Base-by-base conservation (phyloP, 345 rosid species). In the Cardamine resedifolia region DNA sequence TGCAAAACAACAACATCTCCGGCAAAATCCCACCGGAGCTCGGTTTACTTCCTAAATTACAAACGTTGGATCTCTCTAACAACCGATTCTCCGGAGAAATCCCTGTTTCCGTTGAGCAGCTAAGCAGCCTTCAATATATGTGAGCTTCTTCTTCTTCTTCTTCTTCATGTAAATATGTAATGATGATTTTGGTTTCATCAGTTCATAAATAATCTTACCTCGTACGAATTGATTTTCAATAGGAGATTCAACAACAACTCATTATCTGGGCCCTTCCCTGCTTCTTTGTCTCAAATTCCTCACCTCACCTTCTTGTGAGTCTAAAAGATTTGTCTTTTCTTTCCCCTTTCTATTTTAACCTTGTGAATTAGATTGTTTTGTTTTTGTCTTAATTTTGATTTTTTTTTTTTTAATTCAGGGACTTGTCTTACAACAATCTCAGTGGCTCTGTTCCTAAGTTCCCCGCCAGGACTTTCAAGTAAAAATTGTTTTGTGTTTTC, bases 201-300 rank as follows among this genome's bases (percentile, higher is more conserved):
- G 48, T 59, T 57, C 52, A 56, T 61, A 10, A n/a, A 43, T 77
- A 21, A 61, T 55, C 16, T 48, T 28, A 76, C 71, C 64, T 71
- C 61, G 76, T 77, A 71, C 72, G 51, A 61, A 49, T 43, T 69
- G 49, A 38, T 41, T 68, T 76, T 44, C 3, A 44, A 19, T 71
- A 93, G 98, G 86, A 89, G 98, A 86, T 84, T 93, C 77, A 93
- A 93, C 87, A 93, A 93, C 85, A 93, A 93, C 72, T 88, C 92
- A 77, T 78, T 93, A 73, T 83, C 88, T 76, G 98, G 98, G 58
- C 83, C 87, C 60, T 87, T 90, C 76, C 97, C 98, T 50, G 85
- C 74, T 26, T 84, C 90, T 73, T 74, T 90, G 57, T 85, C 90
- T 76, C 85, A 87, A 83, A 83, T 85, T 65, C 80, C 94, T 69